These are phyloP conservation scores for Ophiosphaerella narmari DNA, from an alignment of 2,329 filamentous ascomycete species.

Conservation along the genomic window DNA sequence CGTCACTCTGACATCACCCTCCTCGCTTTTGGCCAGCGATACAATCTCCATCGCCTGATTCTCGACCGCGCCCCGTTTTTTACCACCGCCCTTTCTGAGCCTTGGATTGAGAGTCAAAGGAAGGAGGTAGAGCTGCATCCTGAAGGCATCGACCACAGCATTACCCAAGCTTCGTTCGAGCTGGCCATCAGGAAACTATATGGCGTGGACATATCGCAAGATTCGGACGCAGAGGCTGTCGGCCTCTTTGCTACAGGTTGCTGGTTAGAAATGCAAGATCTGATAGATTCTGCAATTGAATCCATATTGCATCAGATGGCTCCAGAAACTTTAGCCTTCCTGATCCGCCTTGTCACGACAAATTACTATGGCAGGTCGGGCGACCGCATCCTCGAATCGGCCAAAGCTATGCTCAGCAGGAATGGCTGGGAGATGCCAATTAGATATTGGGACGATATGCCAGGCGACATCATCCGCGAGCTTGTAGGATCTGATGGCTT, in stretches of 20 bases:
- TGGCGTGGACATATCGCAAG: constrained; percentile 53
- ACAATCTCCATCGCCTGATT: constrained; percentile 59
- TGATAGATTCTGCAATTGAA: constrained; percentile 59
- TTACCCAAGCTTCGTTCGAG: constrained; percentile 59
- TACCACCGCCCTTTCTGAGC: constrained; percentile 57
- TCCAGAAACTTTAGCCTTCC: constrained; percentile 52
- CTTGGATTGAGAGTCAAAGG: constrained; percentile 60
- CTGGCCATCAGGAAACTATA: constrained; percentile 60
- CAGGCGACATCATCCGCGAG: constrained; percentile 62
- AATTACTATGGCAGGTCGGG: constrained; percentile 62
- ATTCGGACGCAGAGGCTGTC: constrained; percentile 59
- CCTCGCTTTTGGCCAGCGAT: constrained; percentile 57
- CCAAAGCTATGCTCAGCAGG: constrained; percentile 63
- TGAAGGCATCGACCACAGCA: constrained; percentile 59
- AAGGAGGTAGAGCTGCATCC: constrained; percentile 59
- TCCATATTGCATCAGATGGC: constrained; percentile 61
- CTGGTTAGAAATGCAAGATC: constrained; percentile 63
- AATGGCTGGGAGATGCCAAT: constrained; percentile 62
- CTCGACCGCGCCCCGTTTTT: constrained; percentile 63
- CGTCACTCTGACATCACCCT: constrained; percentile 60
- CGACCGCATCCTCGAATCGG: constrained; percentile 59
- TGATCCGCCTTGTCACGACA: constrained; percentile 59
- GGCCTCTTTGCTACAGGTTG: constrained; percentile 61
- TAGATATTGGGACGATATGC: constrained; percentile 61
- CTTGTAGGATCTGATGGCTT: constrained; percentile 64